A percentile compares a stretch with the other conserved stretches of the same genome.
Conservation (phyloP, 2,329 filamentous ascomycete species). For the Calonectria leucothoes region DNA sequence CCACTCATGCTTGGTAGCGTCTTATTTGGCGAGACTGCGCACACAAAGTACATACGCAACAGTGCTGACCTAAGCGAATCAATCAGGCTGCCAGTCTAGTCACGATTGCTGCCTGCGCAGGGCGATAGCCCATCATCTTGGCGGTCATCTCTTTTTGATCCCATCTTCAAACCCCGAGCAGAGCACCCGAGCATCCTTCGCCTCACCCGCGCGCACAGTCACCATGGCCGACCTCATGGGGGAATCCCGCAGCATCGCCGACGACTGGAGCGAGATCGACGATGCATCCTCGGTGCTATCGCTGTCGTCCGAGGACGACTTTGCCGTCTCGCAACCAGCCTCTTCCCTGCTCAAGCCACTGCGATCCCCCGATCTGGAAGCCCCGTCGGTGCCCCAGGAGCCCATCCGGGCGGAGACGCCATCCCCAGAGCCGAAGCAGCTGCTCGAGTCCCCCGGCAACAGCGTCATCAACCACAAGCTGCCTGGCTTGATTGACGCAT, state of each 20-base stretch:
- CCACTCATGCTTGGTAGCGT: background rate
- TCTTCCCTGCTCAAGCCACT: constrained; percentile 9
- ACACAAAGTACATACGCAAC: background rate
- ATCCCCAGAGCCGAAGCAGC: background rate
- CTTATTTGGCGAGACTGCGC: background rate
- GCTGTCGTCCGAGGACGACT: constrained; percentile 19
- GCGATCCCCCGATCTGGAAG: background rate
- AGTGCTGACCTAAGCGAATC: constrained; percentile 9
- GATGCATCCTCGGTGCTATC: constrained; percentile 33
- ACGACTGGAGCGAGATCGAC: constrained; percentile 39
- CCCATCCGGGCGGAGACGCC: background rate
- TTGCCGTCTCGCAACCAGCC: background rate
- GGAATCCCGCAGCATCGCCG: constrained; percentile 27
- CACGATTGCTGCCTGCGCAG: constrained; percentile 2
- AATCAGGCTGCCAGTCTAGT: background rate
- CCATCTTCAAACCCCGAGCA: background rate
- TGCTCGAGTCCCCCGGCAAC: background rate
- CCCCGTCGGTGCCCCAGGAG: background rate
- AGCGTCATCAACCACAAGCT: background rate
- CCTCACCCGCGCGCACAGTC: background rate
- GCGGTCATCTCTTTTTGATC: background rate
- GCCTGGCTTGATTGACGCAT: background rate
- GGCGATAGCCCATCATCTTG: background rate
- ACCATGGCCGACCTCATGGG: constrained; percentile 18
- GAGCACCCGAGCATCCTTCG: background rate